phyloP scores from a whole-genome alignment of 169 alveolate genomes.

The Perkinsus marinus region DNA sequence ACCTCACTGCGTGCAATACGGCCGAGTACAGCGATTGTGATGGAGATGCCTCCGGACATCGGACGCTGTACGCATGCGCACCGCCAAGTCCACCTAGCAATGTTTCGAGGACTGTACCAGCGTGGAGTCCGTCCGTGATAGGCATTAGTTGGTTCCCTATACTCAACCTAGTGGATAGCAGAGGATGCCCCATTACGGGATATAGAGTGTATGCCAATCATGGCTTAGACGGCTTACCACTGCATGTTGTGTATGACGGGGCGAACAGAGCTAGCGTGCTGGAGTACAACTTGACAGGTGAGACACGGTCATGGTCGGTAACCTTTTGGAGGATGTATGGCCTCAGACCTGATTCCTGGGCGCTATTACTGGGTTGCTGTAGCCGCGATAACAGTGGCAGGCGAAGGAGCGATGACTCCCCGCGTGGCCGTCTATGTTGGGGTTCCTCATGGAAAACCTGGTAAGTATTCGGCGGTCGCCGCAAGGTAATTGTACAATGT shows the following conservation, averaged over 20 bases:
- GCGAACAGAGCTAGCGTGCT: conserved; percentile 10
- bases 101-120: background rate
- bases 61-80: background rate
- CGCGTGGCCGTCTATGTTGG: background rate
- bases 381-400: background rate
- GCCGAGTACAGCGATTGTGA: background rate
- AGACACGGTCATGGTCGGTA: background rate
- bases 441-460: background rate
- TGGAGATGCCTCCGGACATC: background rate
- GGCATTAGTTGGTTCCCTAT: background rate
- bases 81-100: background rate
- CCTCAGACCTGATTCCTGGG: background rate
- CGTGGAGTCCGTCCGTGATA: background rate
- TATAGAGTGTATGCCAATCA: conserved; percentile 24
- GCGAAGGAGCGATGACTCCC: background rate
- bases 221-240: conserved; percentile 15
- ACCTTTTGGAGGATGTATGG: background rate
- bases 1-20: background rate
- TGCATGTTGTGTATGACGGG: conserved; percentile 16
- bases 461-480: background rate
- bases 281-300: background rate
- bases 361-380: background rate
- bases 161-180: background rate
- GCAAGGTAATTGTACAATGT: too few relatives aligned
- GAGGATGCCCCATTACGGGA: conserved; percentile 13